Conservation (phyloP, 139 green algal species). For the Ettlia oleoabundans region DNA sequence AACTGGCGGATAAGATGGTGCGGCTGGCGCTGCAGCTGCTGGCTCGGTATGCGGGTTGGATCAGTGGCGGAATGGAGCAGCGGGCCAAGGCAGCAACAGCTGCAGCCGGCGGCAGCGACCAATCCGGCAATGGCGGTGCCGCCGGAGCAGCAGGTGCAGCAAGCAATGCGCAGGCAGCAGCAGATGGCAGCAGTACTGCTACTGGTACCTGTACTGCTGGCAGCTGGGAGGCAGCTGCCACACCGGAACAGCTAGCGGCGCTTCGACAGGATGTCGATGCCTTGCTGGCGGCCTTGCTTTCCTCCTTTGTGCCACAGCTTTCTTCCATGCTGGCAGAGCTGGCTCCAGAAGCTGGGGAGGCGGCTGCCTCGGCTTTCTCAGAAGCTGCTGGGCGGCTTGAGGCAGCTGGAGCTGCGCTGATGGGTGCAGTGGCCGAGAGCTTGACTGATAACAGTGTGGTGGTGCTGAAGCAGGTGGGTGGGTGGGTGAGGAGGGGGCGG, state of each 20-base stretch:
- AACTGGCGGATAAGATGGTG: conserved; percentile 84
- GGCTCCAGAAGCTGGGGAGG: conserved; percentile 3
- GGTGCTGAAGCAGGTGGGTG: conserved; percentile 37
- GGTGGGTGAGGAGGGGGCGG: background rate
- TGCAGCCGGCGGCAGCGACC: background rate
- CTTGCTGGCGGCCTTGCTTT: conserved; percentile 10
- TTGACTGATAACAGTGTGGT: conserved; percentile 38
- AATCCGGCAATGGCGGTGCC: conserved; percentile 2
- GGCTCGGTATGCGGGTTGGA: conserved; percentile 76
- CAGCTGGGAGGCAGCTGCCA: conserved; percentile 25
- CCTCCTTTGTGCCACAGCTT: conserved; percentile 15
- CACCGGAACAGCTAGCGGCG: conserved; percentile 38
- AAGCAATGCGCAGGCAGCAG: background rate
- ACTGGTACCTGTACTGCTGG: too few species aligned
- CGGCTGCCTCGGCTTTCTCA: conserved; percentile 1
- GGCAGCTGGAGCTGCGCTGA: conserved; percentile 15
- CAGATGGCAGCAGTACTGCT: background rate
- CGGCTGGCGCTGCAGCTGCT: conserved; percentile 83
- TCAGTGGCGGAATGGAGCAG: conserved; percentile 37
- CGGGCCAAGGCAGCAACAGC: conserved; percentile 21
- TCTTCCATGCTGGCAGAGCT: conserved; percentile 1
- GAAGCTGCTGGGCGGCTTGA: conserved; percentile 24
- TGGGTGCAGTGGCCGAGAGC: conserved; percentile 23
- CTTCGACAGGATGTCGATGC: conserved; percentile 37
- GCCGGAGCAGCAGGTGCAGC: background rate